Evolutionary conservation across 2,329 filamentous ascomycete genomes (phyloP).

Genomic region (Fusarium papillatum): DNA sequence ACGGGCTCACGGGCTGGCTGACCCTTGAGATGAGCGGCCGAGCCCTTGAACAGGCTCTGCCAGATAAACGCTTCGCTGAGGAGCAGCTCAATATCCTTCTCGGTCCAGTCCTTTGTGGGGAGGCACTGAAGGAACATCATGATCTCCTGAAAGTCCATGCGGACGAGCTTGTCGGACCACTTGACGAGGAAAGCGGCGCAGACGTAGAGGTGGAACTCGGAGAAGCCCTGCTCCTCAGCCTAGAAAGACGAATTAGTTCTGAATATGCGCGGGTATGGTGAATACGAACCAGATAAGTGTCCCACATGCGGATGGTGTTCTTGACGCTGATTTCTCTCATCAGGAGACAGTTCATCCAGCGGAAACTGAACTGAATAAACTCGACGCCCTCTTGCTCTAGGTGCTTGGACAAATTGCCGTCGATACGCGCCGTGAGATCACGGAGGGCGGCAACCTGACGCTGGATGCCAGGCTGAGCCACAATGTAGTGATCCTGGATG

Average conservation of each 20-base stretch:
- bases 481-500: constrained; percentile 99
- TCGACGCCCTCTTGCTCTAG: constrained; percentile 93
- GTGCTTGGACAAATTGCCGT: constrained; percentile 86
- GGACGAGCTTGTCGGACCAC: constrained; percentile 94
- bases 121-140: constrained; percentile 99
- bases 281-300: constrained; percentile 90
- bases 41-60: constrained; percentile 97
- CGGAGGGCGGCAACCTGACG: constrained; percentile 90
- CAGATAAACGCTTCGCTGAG: constrained; percentile 98
- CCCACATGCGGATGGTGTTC: constrained; percentile 99
- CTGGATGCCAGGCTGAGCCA: constrained; percentile 96
- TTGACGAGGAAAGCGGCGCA: constrained; percentile 98
- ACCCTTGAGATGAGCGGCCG: constrained; percentile 86
- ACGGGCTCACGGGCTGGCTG: constrained; percentile 53
- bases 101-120: constrained; percentile 94
- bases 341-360: constrained; percentile 99
- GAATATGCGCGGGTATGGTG: no score
- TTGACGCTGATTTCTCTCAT: constrained; percentile 98
- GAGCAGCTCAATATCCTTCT: constrained; percentile 97
- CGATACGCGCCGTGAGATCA: constrained; percentile 92
- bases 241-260: constrained; percentile 52
- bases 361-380: constrained; percentile 99
- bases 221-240: constrained; percentile 99
- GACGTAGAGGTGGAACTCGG: constrained; percentile 97
- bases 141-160: constrained; percentile 98